Evolutionary conservation across 2,329 filamentous ascomycete genomes (phyloP).

Genomic region (Stachybotrys chartarum): DNA sequence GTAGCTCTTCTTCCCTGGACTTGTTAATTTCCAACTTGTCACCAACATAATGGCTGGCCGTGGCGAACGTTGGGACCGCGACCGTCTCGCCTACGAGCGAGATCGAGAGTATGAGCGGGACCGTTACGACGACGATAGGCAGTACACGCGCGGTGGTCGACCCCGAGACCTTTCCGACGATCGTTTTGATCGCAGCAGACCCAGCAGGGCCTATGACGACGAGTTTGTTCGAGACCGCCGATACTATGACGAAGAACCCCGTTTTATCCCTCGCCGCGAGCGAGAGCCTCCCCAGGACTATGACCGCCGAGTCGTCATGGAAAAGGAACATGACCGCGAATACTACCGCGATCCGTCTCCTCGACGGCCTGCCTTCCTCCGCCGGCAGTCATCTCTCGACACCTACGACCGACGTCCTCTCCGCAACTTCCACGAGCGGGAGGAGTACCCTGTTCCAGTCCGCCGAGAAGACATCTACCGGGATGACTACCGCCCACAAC

Average conservation of each 20-base stretch:
- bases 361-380: conserved; percentile 59
- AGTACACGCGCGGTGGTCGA: conserved; percentile 26
- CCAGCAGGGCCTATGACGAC: conserved; percentile 38
- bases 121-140: conserved; percentile 49
- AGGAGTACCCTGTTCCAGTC: conserved; percentile 57
- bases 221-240: conserved; percentile 41
- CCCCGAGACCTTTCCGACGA: conserved; percentile 42
- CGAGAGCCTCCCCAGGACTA: conserved; percentile 29
- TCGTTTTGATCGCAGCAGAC: conserved; percentile 35
- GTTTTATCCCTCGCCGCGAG: conserved; percentile 23
- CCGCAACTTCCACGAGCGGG: conserved; percentile 42
- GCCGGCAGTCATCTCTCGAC: conserved; percentile 83
- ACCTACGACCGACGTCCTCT: conserved; percentile 74
- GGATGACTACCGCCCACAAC: conserved; percentile 38
- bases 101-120: conserved; percentile 26
- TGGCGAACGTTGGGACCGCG: conserved; percentile 45
- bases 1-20: not conserved
- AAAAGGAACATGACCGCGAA: conserved; percentile 48
- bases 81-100: conserved; percentile 37
- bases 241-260: conserved; percentile 48
- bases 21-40: not conserved
- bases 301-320: conserved; percentile 49
- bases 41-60: conserved; percentile 5
- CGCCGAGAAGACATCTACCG: conserved; percentile 39
- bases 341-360: conserved; percentile 39